Evolutionary conservation across 2,329 filamentous ascomycete species (phyloP).

Genomic region (Rosellinia necatrix): DNA sequence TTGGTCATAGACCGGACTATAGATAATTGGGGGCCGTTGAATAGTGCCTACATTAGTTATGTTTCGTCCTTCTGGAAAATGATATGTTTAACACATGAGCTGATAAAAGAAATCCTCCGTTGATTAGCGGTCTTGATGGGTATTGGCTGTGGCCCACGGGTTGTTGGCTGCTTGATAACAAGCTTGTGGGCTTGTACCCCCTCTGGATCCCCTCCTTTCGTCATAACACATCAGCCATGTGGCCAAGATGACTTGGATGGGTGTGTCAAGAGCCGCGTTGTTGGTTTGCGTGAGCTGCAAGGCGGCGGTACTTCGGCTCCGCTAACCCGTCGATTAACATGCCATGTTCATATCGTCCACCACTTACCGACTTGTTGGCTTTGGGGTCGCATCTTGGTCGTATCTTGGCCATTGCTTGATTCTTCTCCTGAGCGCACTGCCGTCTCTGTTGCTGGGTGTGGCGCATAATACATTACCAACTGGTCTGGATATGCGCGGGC

Average conservation of each 20-base stretch:
- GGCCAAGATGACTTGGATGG: slow-evolving; percentile 12
- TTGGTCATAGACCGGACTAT: too few relatives aligned
- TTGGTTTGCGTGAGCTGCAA: slow-evolving; percentile 32
- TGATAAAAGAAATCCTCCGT: too few relatives aligned
- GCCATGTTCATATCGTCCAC: not conserved
- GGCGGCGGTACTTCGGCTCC: slow-evolving; percentile 41
- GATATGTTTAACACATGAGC: too few relatives aligned
- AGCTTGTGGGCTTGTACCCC: not conserved
- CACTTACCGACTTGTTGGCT: not conserved
- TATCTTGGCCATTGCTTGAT: slow-evolving; percentile 21
- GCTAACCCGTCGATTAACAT: slow-evolving; percentile 28
- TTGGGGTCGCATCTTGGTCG: slow-evolving; percentile 7
- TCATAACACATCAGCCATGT: slow-evolving; percentile 31
- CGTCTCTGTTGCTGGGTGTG: not conserved
- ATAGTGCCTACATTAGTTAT: too few relatives aligned
- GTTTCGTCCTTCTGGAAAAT: too few relatives aligned
- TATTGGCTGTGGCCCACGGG: not conserved
- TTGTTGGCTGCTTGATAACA: too few relatives aligned
- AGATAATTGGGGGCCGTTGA: not conserved
- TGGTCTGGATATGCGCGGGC: not conserved
- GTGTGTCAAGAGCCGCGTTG: slow-evolving; percentile 16
- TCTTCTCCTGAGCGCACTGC: not conserved
- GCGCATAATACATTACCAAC: too few relatives aligned
- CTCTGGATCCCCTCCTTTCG: slow-evolving; percentile 12
- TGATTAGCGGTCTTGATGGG: not conserved